Evolutionary conservation across 2,329 filamentous ascomycete species (phyloP).

Genomic region (Arachnomyces sp.): DNA sequence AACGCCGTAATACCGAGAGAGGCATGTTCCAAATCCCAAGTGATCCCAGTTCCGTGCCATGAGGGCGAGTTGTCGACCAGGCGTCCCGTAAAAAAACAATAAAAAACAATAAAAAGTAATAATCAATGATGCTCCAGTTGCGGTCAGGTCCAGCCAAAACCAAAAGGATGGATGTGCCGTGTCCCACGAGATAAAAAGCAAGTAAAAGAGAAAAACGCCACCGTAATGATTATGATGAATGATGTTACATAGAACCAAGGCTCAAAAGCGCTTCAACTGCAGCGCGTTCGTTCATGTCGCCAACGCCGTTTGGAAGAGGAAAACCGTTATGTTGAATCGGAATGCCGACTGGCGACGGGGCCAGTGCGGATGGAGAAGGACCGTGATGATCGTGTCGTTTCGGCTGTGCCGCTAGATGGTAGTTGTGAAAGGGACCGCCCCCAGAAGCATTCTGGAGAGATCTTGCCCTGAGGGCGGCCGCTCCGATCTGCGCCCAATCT

Average conservation of each 20-base stretch:
- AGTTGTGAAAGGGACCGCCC: constrained; percentile 32
- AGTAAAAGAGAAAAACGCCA: constrained; percentile 10
- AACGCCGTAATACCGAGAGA: constrained; percentile 8
- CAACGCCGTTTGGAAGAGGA: constrained; percentile 26
- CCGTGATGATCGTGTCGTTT: constrained; percentile 16
- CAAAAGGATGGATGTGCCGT: constrained; percentile 3
- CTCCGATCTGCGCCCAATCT: constrained; percentile 87
- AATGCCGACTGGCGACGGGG: constrained; percentile 33
- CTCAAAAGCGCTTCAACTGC: constrained; percentile 43
- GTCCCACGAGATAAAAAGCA: background rate
- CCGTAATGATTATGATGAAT: constrained; percentile 3
- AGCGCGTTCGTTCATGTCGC: constrained; percentile 37
- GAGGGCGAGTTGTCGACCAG: background rate
- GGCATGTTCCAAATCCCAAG: constrained; percentile 1
- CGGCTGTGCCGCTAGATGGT: constrained; percentile 33
- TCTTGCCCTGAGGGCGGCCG: constrained; percentile 69
- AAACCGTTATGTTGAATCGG: constrained; percentile 27
- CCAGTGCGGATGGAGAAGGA: constrained; percentile 30
- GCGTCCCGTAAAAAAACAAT: constrained; percentile 4
- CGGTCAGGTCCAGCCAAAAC: constrained; percentile 21
- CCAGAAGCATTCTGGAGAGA: constrained; percentile 42
- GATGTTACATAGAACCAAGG: constrained; percentile 41
- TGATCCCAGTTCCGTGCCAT: too few relatives aligned
- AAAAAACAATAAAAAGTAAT: constrained; percentile 4
- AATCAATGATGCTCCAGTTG: constrained; percentile 4